A percentile compares a stretch with the other conserved stretches of the same genome.
phyloP scores from a whole-genome alignment of 2,329 filamentous ascomycete genomes.

The Chaetomium sp. region DNA sequence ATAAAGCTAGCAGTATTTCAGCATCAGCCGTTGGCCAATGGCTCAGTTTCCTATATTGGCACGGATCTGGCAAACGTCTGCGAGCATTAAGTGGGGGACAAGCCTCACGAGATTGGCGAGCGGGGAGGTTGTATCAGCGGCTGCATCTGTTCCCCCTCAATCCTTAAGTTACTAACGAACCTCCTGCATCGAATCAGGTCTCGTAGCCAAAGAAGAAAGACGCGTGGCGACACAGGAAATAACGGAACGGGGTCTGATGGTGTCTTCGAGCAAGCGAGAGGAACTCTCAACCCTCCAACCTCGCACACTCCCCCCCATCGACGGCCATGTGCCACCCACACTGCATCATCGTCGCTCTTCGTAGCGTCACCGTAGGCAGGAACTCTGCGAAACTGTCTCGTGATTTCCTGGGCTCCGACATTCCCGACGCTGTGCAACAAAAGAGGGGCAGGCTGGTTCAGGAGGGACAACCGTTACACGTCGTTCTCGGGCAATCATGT shows the following conservation, averaged over 20 bases:
- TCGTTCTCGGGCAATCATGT: too few species aligned
- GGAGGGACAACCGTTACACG: too few species aligned
- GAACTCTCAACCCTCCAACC: too few species aligned
- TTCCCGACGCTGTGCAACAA: too few species aligned
- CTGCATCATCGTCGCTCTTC: too few species aligned
- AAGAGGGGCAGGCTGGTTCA: too few species aligned
- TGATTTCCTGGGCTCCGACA: too few species aligned
- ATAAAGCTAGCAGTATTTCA: slow-evolving; percentile 7
- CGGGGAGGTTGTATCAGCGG: slow-evolving; percentile 3
- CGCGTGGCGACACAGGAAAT: slow-evolving; percentile 1
- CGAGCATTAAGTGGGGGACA: neutral
- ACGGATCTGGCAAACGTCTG: slow-evolving; percentile 5
- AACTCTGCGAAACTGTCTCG: too few species aligned
- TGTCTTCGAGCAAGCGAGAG: neutral
- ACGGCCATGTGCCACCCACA: too few species aligned
- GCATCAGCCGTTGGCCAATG: neutral
- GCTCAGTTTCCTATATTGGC: neutral
- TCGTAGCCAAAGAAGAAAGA: neutral
- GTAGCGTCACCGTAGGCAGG: too few species aligned
- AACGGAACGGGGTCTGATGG: neutral
- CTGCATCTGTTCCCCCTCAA: neutral
- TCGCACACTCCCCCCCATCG: too few species aligned
- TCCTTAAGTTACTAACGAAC: neutral
- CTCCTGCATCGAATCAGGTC: neutral
- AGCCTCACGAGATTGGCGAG: slow-evolving; percentile 13